Conservation (phyloP, 2,329 filamentous ascomycete genomes). For the Pseudonectria foliicola region DNA sequence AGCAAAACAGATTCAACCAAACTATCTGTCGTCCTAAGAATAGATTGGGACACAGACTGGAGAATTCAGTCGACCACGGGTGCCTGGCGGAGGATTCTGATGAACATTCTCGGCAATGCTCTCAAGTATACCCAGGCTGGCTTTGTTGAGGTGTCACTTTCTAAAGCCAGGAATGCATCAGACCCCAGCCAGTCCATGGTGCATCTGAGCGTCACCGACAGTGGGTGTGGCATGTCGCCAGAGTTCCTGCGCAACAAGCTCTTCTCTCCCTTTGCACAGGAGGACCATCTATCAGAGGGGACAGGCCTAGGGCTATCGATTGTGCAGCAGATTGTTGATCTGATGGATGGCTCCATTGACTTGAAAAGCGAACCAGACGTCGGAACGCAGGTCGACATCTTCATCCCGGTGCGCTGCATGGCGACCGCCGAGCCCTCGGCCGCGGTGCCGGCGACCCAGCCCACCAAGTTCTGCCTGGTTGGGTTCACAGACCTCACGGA, state of each 20-base stretch:
- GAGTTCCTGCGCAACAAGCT: constrained; percentile 51
- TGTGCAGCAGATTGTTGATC: constrained; percentile 48
- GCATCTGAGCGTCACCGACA: constrained; percentile 47
- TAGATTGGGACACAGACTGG: constrained; percentile 11
- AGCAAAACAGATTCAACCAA: constrained; percentile 26
- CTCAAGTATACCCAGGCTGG: constrained; percentile 45
- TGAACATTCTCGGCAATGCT: constrained; percentile 48
- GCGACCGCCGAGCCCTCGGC: neutral
- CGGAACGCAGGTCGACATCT: constrained; percentile 1
- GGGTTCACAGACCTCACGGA: neutral
- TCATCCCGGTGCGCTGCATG: neutral
- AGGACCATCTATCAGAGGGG: constrained; percentile 49
- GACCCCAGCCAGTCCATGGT: constrained; percentile 14
- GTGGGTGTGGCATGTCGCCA: constrained; percentile 54
- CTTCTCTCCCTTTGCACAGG: constrained; percentile 55
- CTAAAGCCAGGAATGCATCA: constrained; percentile 3
- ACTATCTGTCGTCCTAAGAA: constrained; percentile 1
- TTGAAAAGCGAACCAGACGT: constrained; percentile 23
- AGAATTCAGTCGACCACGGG: constrained; percentile 42
- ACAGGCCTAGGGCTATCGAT: constrained; percentile 56
- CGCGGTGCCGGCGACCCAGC: neutral
- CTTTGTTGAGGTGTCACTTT: constrained; percentile 29
- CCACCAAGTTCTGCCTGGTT: neutral
- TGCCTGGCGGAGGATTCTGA: constrained; percentile 37
- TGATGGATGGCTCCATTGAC: constrained; percentile 49